Evolutionary conservation across 306 rosid genomes (phyloP), one percentile per base, ranked within the genome.

Genomic region (Parietaria judaica): DNA sequence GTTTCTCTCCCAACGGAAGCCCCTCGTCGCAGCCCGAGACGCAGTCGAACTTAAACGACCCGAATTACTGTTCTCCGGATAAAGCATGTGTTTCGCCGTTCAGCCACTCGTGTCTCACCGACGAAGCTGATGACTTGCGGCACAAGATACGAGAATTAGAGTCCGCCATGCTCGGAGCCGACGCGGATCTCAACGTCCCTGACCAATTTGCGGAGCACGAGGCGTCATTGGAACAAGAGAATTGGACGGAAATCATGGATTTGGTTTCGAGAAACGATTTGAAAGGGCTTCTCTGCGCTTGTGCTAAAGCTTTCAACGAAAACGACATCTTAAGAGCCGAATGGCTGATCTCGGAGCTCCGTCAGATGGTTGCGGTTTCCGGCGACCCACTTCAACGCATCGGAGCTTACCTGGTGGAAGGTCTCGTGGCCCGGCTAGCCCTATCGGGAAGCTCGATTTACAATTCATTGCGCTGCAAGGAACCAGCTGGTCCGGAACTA

Each of bases 351-450:
- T 67, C 89, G 1, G 84, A 80, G 72, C 56, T 88, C 70, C 84
- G 76, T 7, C 79, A 79, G 70, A 76, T 85, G 87, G 98, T 91
- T 15, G 85, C 95, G 0, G 75, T 91, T 68, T 78, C 86, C 0
- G 98, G 98, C 15, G 80, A 70, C 45, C 98, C 98, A 5, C 62
- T 85, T 62, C 88, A 88, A 66, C 80, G 96, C 6, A 65, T 91
- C 48, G 96, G 96, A 64, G 98, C 98, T 17, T 91, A 91, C 80
- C 64, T 75, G 84, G 56, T 83, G 75, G 98, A 91, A 72, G 95
- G 91, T 39, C 92, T 91, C 48, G 82, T 91, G 66, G 96, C 98
- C 47, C 83, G 83, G 80, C 15, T 84, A 55, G 84, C 89, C 62
- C 85, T 81, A 72, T 80, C 98, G 7, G 98, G 98, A 68, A 85